These are phyloP conservation scores for Solanum piurae DNA, from an alignment of 257 asterid genomes.

Conservation along the genomic window DNA sequence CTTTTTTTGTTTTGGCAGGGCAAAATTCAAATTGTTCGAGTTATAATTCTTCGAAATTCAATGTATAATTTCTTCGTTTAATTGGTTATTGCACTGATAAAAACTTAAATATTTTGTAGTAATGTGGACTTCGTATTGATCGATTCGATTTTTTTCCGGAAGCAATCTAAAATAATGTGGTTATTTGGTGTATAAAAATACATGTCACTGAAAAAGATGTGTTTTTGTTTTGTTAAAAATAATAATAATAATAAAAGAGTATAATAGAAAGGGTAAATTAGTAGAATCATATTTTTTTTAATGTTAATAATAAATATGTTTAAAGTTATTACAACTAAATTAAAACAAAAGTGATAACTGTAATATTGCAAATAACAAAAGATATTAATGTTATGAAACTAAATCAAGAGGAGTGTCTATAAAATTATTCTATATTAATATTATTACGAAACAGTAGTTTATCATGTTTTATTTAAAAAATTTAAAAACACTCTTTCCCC, in stretches of 20 bases:
- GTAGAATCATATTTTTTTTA: not conserved
- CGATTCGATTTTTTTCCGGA: not conserved
- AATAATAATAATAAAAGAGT: not conserved
- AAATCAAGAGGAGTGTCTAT: not conserved
- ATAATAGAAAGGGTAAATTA: not conserved
- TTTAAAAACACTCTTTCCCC: not conserved
- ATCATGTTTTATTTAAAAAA: too few relatives aligned
- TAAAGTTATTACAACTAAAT: not conserved
- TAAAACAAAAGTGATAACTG: not conserved
- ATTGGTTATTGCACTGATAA: not conserved
- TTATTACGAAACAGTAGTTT: too few relatives aligned
- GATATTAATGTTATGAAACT: not conserved
- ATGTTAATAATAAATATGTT: not conserved
- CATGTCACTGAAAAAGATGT: not conserved
- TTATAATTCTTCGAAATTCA: not conserved
- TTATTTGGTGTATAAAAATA: not conserved
- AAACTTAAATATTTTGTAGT: not conserved
- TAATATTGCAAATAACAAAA: not conserved
- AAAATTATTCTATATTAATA: not conserved
- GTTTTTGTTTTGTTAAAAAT: not conserved
- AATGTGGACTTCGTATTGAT: not conserved
- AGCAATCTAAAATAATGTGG: not conserved
- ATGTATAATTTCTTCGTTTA: not conserved
- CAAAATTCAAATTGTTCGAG: not conserved
- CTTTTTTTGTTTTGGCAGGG: not conserved